phyloP scores from a whole-genome alignment of 2,329 filamentous ascomycete genomes.

The Penicillium digitatum region DNA sequence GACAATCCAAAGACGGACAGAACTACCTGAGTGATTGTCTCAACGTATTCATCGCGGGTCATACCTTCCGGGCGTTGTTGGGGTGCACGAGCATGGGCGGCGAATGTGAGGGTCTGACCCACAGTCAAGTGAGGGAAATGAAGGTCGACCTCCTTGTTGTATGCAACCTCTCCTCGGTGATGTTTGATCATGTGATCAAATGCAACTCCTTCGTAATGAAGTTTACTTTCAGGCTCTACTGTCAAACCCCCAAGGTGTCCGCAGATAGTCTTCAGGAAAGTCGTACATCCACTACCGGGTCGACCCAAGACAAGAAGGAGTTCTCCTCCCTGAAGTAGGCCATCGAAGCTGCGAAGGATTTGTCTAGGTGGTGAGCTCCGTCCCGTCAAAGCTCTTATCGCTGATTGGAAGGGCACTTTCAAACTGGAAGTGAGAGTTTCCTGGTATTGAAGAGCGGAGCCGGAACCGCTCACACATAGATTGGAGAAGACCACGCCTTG shows the following conservation, averaged over 20 bases:
- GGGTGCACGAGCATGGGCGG: slow-evolving; percentile 57
- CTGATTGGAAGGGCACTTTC: slow-evolving; percentile 33
- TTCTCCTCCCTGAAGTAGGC: slow-evolving; percentile 40
- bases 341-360: slow-evolving; percentile 21
- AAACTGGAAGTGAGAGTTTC: slow-evolving; percentile 24
- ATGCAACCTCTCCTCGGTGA: slow-evolving; percentile 9
- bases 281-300: slow-evolving; percentile 50
- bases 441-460: slow-evolving; percentile 24
- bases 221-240: neutral
- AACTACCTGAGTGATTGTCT: slow-evolving; percentile 41
- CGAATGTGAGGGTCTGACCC: slow-evolving; percentile 71
- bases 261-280: slow-evolving; percentile 52
- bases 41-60: slow-evolving; percentile 34
- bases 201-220: slow-evolving; percentile 10
- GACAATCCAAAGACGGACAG: slow-evolving; percentile 34
- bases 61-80: slow-evolving; percentile 14
- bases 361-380: slow-evolving; percentile 30
- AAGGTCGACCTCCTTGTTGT: slow-evolving; percentile 11
- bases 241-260: slow-evolving; percentile 33
- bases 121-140: slow-evolving; percentile 62
- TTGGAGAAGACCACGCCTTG: slow-evolving; percentile 28
- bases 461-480: slow-evolving; percentile 24
- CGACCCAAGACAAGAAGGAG: slow-evolving; percentile 50
- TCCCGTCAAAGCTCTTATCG: slow-evolving; percentile 17
- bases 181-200: slow-evolving; percentile 8